phyloP scores from a whole-genome alignment of 306 rosid genomes.

The Trifolium fragiferum region DNA sequence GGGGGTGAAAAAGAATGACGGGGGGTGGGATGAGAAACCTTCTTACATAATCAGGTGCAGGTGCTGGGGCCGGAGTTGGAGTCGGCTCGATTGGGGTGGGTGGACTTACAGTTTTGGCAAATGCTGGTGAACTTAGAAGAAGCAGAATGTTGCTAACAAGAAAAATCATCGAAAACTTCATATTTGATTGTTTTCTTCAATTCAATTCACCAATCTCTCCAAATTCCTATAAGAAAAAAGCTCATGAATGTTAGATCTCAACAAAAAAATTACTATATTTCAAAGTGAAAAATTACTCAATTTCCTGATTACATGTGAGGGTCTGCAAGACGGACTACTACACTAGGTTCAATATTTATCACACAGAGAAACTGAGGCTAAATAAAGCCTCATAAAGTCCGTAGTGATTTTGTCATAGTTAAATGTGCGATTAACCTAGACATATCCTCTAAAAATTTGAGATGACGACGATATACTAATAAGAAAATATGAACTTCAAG shows the following conservation, averaged over 20 bases:
- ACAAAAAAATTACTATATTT: background rate
- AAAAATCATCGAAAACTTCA: conserved; percentile 62
- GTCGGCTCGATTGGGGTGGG: conserved; percentile 70
- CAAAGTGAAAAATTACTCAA: background rate
- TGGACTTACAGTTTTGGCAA: conserved; percentile 67
- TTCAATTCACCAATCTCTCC: conserved; percentile 51
- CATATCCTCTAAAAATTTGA: too few relatives aligned
- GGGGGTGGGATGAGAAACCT: too few relatives aligned
- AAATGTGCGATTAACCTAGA: too few relatives aligned
- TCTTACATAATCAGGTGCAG: conserved; percentile 68
- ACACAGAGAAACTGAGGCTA: too few relatives aligned
- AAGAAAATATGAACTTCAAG: background rate
- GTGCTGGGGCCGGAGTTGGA: conserved; percentile 93
- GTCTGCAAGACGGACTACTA: too few relatives aligned
- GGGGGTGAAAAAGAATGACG: too few relatives aligned
- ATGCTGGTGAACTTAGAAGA: conserved; percentile 59
- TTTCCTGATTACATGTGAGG: too few relatives aligned
- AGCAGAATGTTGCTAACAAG: conserved; percentile 52
- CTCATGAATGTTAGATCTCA: conserved; percentile 45
- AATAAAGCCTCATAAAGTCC: too few relatives aligned
- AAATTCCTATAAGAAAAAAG: conserved; percentile 64
- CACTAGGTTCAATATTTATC: too few relatives aligned
- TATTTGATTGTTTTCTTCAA: conserved; percentile 33
- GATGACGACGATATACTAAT: too few relatives aligned
- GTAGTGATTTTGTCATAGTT: too few relatives aligned